Evolutionary conservation across 179 eudicot genomes (phyloP).

Genomic region (Dionaea muscipula): DNA sequence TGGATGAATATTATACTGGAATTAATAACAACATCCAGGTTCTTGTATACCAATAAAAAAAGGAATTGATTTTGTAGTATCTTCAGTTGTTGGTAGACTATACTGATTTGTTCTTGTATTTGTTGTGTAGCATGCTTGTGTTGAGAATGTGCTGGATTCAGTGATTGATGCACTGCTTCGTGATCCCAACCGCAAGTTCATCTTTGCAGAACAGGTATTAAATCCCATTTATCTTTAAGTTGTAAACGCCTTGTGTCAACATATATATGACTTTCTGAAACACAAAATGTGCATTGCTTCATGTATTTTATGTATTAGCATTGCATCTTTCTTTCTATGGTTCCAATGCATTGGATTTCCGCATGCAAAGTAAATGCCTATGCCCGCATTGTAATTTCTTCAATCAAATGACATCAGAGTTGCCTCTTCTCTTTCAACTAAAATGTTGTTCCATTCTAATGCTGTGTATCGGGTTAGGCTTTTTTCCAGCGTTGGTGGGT

Average conservation of each 20-base stretch:
- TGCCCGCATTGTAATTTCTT: too few species aligned
- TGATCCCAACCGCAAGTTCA: conserved; percentile 66
- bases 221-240: not conserved
- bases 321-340: too few species aligned
- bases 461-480: conserved; percentile 34
- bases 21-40: conserved; percentile 72
- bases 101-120: not conserved
- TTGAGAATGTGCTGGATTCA: conserved; percentile 76
- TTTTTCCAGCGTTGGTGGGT: conserved; percentile 84
- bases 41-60: not conserved
- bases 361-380: too few species aligned
- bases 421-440: not conserved
- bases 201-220: conserved; percentile 69
- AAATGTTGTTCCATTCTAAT: not conserved
- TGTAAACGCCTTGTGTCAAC: not conserved
- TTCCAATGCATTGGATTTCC: too few species aligned
- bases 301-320: too few species aligned
- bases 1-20: conserved; percentile 93
- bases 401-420: not conserved
- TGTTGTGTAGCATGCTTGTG: conserved; percentile 64
- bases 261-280: too few species aligned
- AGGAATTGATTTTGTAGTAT: not conserved
- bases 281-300: too few species aligned
- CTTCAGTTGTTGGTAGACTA: not conserved
- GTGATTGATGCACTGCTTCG: conserved; percentile 56